Percentiles rank a stretch among this genome's conserved stretches.
These are phyloP conservation scores for Suillus brevipes DNA, from an alignment of 768 basidiomycete species.

Conservation along the genomic window DNA sequence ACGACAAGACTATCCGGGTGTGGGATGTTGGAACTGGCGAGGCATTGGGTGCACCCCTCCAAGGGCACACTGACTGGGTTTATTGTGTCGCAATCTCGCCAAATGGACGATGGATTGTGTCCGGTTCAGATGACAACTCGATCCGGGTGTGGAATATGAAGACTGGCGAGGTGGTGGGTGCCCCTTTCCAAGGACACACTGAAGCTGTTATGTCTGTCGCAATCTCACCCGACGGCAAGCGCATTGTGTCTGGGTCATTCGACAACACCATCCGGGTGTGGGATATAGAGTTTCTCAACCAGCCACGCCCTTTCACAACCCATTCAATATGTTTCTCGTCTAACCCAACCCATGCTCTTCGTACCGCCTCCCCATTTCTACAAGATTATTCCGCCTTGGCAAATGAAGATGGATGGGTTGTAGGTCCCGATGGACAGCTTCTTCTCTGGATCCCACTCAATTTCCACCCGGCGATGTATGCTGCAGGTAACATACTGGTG, in stretches of 20 bases:
- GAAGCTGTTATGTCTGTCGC: neutral
- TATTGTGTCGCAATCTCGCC: too few species aligned
- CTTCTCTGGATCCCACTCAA: slow-evolving; percentile 2
- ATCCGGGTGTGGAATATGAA: neutral
- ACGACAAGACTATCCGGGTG: neutral
- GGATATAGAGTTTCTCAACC: neutral
- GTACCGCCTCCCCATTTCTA: neutral
- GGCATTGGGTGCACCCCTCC: neutral
- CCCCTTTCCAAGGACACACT: neutral
- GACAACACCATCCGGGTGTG: slow-evolving; percentile 6
- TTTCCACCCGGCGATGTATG: neutral
- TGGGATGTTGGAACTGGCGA: neutral
- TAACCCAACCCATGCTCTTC: neutral
- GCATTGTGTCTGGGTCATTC: neutral
- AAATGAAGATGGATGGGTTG: neutral
- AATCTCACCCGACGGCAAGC: slow-evolving; percentile 4
- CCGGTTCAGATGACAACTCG: too few species aligned
- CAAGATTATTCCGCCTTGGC: neutral
- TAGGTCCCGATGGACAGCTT: neutral
- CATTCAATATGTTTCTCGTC: neutral
- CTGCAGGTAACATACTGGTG: neutral
- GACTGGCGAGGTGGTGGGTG: too few species aligned
- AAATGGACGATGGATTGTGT: too few species aligned
- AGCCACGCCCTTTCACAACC: too few species aligned
- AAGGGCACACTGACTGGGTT: neutral